A percentile compares a stretch with the other conserved stretches of the same genome.
These are phyloP conservation scores for Tillandsia fasciculata DNA, from an alignment of 176 grass and related monocot genomes.

Conservation along the genomic window DNA sequence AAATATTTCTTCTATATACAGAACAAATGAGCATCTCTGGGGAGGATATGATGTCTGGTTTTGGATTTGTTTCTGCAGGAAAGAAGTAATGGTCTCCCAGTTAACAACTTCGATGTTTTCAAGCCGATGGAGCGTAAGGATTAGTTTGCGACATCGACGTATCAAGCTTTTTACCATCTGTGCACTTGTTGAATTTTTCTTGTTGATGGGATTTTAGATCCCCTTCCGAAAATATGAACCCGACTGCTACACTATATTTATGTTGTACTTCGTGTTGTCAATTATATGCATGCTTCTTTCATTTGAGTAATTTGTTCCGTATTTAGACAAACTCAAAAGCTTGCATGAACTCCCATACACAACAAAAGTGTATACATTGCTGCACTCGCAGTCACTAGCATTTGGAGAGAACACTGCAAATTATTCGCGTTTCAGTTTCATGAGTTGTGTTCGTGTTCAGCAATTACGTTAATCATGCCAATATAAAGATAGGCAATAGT, in stretches of 20 bases:
- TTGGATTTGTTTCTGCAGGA: slow-evolving; percentile 32
- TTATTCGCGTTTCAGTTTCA: too few species aligned
- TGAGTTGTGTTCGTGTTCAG: too few species aligned
- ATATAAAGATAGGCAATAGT: too few species aligned
- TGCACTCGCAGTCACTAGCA: too few species aligned
- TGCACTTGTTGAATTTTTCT: not conserved
- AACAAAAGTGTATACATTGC: too few species aligned
- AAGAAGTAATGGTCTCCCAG: slow-evolving; percentile 42
- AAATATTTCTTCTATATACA: not conserved
- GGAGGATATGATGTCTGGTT: not conserved
- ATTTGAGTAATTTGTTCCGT: too few species aligned
- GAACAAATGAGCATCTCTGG: not conserved
- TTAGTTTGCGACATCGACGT: slow-evolving; percentile 15
- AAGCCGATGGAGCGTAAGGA: slow-evolving; percentile 70
- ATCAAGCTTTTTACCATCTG: not conserved
- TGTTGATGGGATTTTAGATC: not conserved
- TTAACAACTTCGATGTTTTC: slow-evolving; percentile 84
- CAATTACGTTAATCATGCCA: too few species aligned
- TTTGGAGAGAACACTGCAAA: too few species aligned
- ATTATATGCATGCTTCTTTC: not conserved
- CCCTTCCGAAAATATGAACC: not conserved
- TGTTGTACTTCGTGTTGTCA: not conserved
- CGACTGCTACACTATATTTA: not conserved
- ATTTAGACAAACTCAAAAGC: too few species aligned
- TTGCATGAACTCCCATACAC: too few species aligned